Evolutionary conservation across 148 eudicot genomes (phyloP), one percentile per base, ranked within the genome.

Genomic region (Arctostaphylos glauca): DNA sequence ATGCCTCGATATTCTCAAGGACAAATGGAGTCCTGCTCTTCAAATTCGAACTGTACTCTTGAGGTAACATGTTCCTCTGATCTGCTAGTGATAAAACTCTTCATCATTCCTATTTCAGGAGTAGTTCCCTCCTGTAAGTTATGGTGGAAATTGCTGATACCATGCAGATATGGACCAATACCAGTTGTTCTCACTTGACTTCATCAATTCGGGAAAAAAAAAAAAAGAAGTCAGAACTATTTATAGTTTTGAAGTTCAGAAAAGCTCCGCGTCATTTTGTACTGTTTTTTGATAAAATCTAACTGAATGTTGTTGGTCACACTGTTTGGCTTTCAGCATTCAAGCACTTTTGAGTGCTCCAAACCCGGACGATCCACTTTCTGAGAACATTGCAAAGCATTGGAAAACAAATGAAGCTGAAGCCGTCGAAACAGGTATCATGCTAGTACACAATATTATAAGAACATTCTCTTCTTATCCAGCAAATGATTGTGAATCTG

Each of bases 1-100:
- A 86, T 96, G 99, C 90, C 96, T 96, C 78, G 99, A 94, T 89
- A 94, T 96, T 83, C 92, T 96, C 54, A 96, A 96, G 81, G 99
- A 96, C 91, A 96, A 96, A 84, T 96, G 99, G 97, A 96, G 99
- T 87, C 99, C 99, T 77, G 99, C 99, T 88, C 99, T 96, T 78
- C 97, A 96, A 87, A 96, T 96, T 71, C 92, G 98, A 74, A 96
- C 99, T 55, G 99, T 96, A 80, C 95, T 96, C 74, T 87, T 93
- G 85, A 96, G 98, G 98, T 96, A 87, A 60, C 48, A 49, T 55
- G 48, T 41, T 47, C n/a, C 25, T 2, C 19, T 31, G 21, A 41
- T 66, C 15, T 41, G 16, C 21, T 60, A 78, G 0, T 21, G 4
- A 77, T 23, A 67, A 55, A 77, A 18, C 1, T 49, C 23, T 25